These are phyloP conservation scores for Cavenderia fasciculata DNA, from an alignment of 78 protist species.

Conservation along the genomic window DNA sequence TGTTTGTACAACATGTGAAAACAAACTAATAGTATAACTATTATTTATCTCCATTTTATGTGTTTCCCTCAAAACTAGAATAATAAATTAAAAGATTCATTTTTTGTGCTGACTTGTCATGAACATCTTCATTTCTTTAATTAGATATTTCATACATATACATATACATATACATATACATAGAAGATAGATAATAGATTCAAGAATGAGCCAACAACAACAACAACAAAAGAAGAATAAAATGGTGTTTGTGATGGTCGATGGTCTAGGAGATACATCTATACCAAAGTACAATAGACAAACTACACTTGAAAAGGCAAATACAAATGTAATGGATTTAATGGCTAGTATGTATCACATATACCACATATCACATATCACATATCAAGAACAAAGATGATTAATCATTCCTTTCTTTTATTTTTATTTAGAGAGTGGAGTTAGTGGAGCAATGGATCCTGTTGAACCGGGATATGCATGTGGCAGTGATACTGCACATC, in stretches of 20 bases:
- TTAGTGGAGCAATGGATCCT: conserved; percentile 87
- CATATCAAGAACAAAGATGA: not conserved
- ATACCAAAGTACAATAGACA: conserved; percentile 39
- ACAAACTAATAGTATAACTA: too few species aligned
- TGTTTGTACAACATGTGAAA: too few species aligned
- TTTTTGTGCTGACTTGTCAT: too few species aligned
- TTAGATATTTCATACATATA: too few species aligned
- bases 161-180: too few species aligned
- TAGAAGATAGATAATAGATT: too few species aligned
- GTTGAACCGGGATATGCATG: conserved; percentile 93
- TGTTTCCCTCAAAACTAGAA: too few species aligned
- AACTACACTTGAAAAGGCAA: conserved; percentile 42
- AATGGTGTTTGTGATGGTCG: conserved; percentile 68
- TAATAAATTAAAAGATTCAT: too few species aligned
- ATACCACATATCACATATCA: too few species aligned
- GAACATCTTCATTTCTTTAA: too few species aligned
- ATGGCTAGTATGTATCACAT: conserved; percentile 15
- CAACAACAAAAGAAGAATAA: not conserved
- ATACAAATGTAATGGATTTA: conserved; percentile 53
- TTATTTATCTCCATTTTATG: too few species aligned
- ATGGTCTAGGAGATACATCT: conserved; percentile 62
- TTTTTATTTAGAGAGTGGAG: conserved; percentile 24
- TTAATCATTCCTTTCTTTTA: not conserved
- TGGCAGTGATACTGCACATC: conserved; percentile 95
- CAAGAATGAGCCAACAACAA: too few species aligned